Evolutionary conservation across 306 rosid species (phyloP), one percentile per base, ranked within the genome.

Genomic region (Quercus robur): DNA sequence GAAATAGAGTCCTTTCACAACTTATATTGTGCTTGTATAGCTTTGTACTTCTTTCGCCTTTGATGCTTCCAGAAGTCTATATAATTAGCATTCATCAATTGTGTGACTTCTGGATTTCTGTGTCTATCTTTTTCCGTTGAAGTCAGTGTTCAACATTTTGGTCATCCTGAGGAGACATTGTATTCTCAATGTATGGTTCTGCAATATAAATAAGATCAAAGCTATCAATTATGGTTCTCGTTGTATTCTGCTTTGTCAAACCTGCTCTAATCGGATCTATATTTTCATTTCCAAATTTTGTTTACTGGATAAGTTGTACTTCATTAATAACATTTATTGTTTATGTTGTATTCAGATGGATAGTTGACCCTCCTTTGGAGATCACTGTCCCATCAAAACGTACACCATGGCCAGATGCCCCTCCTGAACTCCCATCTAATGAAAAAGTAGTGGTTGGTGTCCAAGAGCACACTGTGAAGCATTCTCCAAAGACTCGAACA

Each of bases 371-470:
- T 81, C 98, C 99, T 76, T 55, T 96, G 88, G 98, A 96, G 82
- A 87, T 96, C 78, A 96, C 92, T 0, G 90, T 93, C 63, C 93
- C 97, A 38, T 90, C 99, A 5, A 96, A 93, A 85, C 93, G 85
- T 66, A 93, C 97, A 19, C 97, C 97, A 55, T 96, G 99, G 99
- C 99, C 99, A 1, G 98, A 96, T 69, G 87, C 91, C 80, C 99
- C 97, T 73, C 99, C 97, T 12, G 99, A 96, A 84, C 97, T 93
- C 61, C 94, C 92, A 52, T 79, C 93, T 12, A 81, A 76, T 31
- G 98, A 89, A 33, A 89, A 87, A 69, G 80, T 75, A 30, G 64
- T 69, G 5, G 74, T 15, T 11, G 83, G 81, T 79, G 78, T 77
- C 2, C 89, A 88, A 78, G 91, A 89, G 77, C 93, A 70, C 49